Percentiles rank a stretch among this genome's conserved stretches.
These are phyloP conservation scores for Syncephalis plumigaleata DNA, from an alignment of 371 early-diverging fungal species.

Conservation along the genomic window DNA sequence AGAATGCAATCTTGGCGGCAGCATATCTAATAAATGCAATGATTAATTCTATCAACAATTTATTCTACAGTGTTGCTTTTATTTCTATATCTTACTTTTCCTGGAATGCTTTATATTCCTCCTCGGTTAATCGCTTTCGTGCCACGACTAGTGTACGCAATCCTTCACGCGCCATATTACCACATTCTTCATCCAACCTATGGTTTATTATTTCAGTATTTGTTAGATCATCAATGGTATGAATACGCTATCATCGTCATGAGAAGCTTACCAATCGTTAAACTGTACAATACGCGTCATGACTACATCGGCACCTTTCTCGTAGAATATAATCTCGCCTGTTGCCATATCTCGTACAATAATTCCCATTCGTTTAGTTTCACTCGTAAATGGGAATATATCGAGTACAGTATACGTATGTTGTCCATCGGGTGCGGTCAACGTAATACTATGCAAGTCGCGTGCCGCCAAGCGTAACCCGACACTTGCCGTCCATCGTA, in stretches of 20 bases:
- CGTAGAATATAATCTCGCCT: conserved; percentile 63
- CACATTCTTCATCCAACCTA: conserved; percentile 92
- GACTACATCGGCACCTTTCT: conserved; percentile 98
- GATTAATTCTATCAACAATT: not conserved
- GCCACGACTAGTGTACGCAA: conserved; percentile 96
- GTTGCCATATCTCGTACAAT: conserved; percentile 57
- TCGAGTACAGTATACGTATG: conserved; percentile 69
- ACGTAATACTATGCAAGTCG: conserved; percentile 48
- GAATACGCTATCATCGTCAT: too few relatives aligned
- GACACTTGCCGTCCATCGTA: conserved; percentile 85
- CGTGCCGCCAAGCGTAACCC: conserved; percentile 73
- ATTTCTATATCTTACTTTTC: conserved; percentile 12
- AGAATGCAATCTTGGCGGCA: conserved; percentile 53
- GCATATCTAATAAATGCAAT: conserved; percentile 26
- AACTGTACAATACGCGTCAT: conserved; percentile 85
- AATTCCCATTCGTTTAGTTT: conserved; percentile 98
- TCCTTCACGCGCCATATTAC: conserved; percentile 98
- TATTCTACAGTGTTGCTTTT: not conserved
- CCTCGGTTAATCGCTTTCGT: conserved; percentile 61
- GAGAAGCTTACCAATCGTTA: conserved; percentile 71
- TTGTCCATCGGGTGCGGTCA: conserved; percentile 25
- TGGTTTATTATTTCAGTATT: not conserved
- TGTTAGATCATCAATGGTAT: too few relatives aligned
- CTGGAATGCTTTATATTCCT: conserved; percentile 51
- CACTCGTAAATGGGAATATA: conserved; percentile 95